Evolutionary conservation across 1,139 yeast species (phyloP).

Genomic region (Yamadazyma trypodendri): DNA sequence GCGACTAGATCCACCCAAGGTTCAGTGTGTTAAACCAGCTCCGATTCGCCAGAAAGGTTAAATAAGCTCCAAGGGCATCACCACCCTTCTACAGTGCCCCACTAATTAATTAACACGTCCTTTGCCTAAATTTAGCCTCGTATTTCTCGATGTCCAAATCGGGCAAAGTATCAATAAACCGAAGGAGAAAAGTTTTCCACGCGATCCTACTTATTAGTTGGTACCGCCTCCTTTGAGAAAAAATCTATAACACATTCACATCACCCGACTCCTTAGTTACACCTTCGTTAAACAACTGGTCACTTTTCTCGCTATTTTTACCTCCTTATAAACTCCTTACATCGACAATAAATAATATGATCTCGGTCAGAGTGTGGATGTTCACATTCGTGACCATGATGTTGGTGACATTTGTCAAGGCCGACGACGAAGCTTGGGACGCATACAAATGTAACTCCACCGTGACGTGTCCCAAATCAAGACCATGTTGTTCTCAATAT

Average conservation of each 20-base stretch:
- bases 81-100: no score
- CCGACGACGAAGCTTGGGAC: slow-evolving; percentile 14
- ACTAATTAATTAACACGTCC: no score
- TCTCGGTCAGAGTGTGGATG: slow-evolving; percentile 4
- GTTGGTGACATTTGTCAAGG: slow-evolving; percentile 11
- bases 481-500: slow-evolving; percentile 82
- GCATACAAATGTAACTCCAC: slow-evolving; percentile 47
- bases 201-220: slow-evolving; percentile 8
- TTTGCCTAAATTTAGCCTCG: slow-evolving; percentile 6
- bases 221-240: slow-evolving; percentile 1
- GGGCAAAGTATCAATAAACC: slow-evolving; percentile 14
- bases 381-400: slow-evolving; percentile 10
- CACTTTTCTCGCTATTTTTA: no score
- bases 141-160: slow-evolving; percentile 7
- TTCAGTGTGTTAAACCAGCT: no score
- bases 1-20: no score
- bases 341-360: no score
- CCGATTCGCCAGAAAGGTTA: no score
- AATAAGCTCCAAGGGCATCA: no score
- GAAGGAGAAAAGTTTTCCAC: slow-evolving; percentile 13
- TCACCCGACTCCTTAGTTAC: no score
- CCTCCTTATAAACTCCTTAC: no score
- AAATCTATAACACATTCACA: no score
- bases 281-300: no score
- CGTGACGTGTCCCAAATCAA: slow-evolving; percentile 61